Evolutionary conservation across 352 stramenopile species (phyloP).

Genomic region (Pythium apleroticum): DNA sequence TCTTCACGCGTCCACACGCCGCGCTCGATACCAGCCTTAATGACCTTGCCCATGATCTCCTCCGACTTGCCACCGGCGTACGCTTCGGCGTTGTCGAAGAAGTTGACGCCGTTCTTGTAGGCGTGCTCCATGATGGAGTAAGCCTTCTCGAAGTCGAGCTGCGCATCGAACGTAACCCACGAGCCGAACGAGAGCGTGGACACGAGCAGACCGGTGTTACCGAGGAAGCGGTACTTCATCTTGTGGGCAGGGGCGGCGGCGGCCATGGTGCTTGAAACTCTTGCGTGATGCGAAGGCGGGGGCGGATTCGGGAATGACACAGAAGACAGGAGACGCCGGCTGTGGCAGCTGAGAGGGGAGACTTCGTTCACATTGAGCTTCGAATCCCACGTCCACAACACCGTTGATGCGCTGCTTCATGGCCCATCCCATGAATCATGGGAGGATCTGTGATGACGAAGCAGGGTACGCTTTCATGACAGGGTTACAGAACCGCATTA

Average conservation of each 20-base stretch:
- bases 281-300: conserved; percentile 19
- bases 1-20: conserved; percentile 50
- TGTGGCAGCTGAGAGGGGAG: background rate
- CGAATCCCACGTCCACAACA: conserved; percentile 30
- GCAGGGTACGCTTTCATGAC: conserved; percentile 4
- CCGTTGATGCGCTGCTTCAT: conserved; percentile 37
- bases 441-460: conserved; percentile 38
- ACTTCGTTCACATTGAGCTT: background rate
- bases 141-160: conserved; percentile 57
- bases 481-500: background rate
- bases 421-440: no score
- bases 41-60: conserved; percentile 54
- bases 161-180: conserved; percentile 50
- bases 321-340: background rate
- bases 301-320: background rate
- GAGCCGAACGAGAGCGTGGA: conserved; percentile 54
- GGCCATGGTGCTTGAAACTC: conserved; percentile 22
- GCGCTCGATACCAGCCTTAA: conserved; percentile 53
- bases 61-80: conserved; percentile 51
- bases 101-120: conserved; percentile 67
- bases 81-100: conserved; percentile 66
- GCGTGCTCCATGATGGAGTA: conserved; percentile 60
- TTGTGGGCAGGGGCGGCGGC: conserved; percentile 25
- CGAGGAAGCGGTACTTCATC: conserved; percentile 66
- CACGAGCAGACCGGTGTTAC: conserved; percentile 50